A percentile compares a stretch with the other conserved stretches of the same genome.
phyloP scores from a whole-genome alignment of 257 asterid genomes.

The Euphrasia confusa region DNA sequence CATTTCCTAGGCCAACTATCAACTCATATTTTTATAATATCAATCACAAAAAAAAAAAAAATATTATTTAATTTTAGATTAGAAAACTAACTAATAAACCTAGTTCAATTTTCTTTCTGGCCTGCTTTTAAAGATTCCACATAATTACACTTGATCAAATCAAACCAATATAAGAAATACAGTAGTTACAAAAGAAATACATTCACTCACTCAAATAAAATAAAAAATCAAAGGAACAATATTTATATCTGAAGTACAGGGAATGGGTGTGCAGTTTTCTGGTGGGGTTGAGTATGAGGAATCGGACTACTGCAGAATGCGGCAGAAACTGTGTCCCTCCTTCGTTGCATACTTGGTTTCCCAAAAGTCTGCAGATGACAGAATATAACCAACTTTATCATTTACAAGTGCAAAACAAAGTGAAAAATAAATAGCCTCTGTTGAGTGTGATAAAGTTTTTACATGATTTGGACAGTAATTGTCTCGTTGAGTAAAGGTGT shows the following conservation, averaged over 20 bases:
- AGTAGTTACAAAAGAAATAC: no score
- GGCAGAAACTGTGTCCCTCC: background rate
- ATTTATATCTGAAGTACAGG: background rate
- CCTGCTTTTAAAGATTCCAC: no score
- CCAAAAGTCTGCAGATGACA: background rate
- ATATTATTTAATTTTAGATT: no score
- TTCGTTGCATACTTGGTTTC: slow-evolving; percentile 1
- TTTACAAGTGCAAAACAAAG: background rate
- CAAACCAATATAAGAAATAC: no score
- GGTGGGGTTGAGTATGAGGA: background rate
- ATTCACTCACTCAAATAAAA: no score
- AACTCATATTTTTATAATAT: no score
- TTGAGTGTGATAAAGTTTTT: background rate
- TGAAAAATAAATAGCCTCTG: background rate
- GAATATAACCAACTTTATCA: background rate
- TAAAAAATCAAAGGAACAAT: no score
- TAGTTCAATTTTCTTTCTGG: no score
- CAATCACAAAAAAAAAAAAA: no score
- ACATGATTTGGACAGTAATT: background rate
- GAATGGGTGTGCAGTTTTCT: background rate
- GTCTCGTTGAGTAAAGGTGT: background rate
- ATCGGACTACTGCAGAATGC: background rate
- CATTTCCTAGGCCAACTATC: no score
- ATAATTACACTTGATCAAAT: no score
- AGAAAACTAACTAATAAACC: no score